Base-by-base conservation (phyloP, 2,329 filamentous ascomycete genomes). In the Penicillium sp. region DNA sequence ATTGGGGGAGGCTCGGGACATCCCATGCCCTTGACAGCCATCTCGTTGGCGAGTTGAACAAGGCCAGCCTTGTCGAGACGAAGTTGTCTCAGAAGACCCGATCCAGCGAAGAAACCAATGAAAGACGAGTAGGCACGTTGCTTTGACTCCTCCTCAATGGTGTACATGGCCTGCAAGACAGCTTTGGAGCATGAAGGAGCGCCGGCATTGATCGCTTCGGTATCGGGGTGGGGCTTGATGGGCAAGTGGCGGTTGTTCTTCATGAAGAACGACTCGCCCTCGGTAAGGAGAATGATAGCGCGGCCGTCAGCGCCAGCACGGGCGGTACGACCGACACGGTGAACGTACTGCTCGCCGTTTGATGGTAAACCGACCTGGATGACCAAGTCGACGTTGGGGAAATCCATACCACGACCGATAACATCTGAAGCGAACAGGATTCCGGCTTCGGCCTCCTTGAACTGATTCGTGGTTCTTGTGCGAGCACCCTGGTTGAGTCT, bases 401-500 rank as follows among this genome's bases (percentile, higher is more conserved):
- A 81, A 61, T 81, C 79, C 78, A 81, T 81, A 29, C 79, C 79
- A 51, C 79, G 75, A 10, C 79, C 79, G 12, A 80, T 77, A 5
- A 65, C 74, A 55, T 77, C 74, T 1, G 79, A 80, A 23, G 82
- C 81, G 54, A 84, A 80, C 62, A 83, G 70, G 52, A 84, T 78
- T 27, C 81, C 82, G 17, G 75, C 72, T 1, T 73, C 66, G 0
- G 68, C 68, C 27, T 69, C 66, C 55, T 70, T 70, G 63, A 72
- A 72, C 8, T 67, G 58, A 9, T 19, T 78, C 70, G 55, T 78
- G 38, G 86, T 86, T 55, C 75, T 80, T 6, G 90, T 93, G 53
- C 93, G 87, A 67, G 82, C 77, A 0, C 35, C 50, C 71, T 97
- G 93, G 12, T 76, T 81, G 42, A 96, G 84, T 68, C 87, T 86